Evolutionary conservation across 78 protist species (phyloP).

Genomic region (Mantamonas sphyraenae): DNA sequence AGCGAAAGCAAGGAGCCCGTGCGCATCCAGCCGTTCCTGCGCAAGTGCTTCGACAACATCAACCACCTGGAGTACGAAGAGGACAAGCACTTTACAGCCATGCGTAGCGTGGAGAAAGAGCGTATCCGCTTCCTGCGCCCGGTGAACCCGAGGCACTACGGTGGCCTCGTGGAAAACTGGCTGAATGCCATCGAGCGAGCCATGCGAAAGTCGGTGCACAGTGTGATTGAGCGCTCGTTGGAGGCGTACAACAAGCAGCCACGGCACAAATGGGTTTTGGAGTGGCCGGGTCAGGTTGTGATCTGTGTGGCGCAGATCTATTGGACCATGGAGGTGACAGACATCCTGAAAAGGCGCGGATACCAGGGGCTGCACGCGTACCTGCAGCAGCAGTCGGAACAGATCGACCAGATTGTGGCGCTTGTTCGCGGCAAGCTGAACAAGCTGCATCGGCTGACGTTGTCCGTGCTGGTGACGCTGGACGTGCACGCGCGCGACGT

Average conservation of each 20-base stretch:
- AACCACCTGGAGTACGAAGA: conserved; percentile 35
- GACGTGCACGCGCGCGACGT: conserved; percentile 79
- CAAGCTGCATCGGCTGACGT: background rate
- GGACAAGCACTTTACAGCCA: conserved; percentile 19
- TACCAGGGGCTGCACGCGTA: conserved; percentile 1
- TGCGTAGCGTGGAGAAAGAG: conserved; percentile 52
- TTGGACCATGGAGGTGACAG: conserved; percentile 50
- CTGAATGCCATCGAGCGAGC: conserved; percentile 38
- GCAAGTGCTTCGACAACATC: conserved; percentile 73
- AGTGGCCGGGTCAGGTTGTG: conserved; percentile 68
- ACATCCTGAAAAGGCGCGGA: background rate
- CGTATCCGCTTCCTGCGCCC: conserved; percentile 19
- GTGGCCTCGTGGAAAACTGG: conserved; percentile 68
- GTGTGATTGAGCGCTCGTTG: background rate
- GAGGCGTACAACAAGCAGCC: background rate
- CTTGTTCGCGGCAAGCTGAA: conserved; percentile 34
- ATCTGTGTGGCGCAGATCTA: conserved; percentile 19
- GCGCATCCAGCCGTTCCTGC: conserved; percentile 72
- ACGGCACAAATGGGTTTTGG: conserved; percentile 56
- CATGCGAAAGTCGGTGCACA: background rate
- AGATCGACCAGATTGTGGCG: conserved; percentile 24
- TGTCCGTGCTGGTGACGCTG: conserved; percentile 46
- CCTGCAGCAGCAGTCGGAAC: conserved; percentile 6
- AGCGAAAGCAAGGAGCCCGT: conserved; percentile 59
- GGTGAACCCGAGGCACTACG: conserved; percentile 15